phyloP scores from a whole-genome alignment of 169 alveolate species.

The Cyclospora cayetanensis region DNA sequence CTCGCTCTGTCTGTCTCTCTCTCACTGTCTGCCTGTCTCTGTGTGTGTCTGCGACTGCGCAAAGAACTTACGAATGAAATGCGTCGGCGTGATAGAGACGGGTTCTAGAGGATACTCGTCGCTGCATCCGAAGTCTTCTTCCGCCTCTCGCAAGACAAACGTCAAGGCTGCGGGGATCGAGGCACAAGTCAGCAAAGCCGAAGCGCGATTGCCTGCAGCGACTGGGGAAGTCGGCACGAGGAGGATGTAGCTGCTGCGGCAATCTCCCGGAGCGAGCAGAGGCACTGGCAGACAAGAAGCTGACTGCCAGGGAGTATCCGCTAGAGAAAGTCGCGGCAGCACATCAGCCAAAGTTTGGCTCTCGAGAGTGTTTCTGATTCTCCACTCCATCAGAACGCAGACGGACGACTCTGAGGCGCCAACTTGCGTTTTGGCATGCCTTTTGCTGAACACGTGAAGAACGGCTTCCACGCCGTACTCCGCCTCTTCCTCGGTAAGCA shows the following conservation, averaged over 20 bases:
- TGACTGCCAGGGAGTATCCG: not conserved
- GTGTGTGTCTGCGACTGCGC: not conserved
- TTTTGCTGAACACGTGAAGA: conserved; percentile 65
- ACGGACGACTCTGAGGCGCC: not conserved
- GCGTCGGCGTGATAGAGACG: conserved; percentile 15
- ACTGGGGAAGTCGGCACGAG: not conserved
- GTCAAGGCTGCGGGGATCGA: not conserved
- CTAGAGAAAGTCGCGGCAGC: not conserved
- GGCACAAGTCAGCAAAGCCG: not conserved
- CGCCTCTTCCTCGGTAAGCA: conserved; percentile 78
- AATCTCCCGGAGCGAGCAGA: not conserved
- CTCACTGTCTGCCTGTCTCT: not conserved
- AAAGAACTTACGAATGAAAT: not conserved
- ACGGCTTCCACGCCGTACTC: conserved; percentile 77
- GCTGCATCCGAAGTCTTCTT: conserved; percentile 72
- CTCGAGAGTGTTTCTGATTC: conserved; percentile 74
- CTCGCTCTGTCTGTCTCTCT: too few species aligned
- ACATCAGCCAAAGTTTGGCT: conserved; percentile 58
- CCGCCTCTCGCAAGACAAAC: conserved; percentile 57
- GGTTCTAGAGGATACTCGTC: conserved; percentile 72
- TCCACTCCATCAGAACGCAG: conserved; percentile 73
- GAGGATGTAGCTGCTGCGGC: conserved; percentile 31
- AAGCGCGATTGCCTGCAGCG: conserved; percentile 9
- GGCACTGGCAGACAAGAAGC: not conserved
- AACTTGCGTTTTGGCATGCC: not conserved